These are phyloP conservation scores for Thamnidium elegans DNA, from an alignment of 192 early-diverging fungal species.

Conservation along the genomic window DNA sequence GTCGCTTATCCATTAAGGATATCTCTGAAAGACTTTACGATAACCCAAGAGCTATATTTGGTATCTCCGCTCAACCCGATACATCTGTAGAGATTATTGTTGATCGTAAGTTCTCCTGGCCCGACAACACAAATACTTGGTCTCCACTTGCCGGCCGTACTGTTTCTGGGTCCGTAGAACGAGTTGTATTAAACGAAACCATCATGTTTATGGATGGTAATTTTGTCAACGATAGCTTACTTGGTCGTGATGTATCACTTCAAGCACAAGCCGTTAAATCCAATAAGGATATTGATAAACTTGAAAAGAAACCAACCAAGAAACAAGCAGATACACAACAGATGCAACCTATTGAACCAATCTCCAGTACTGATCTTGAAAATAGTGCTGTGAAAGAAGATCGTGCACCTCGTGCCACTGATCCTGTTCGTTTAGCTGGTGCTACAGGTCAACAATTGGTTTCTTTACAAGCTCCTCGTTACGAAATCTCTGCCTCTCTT, in stretches of 20 bases:
- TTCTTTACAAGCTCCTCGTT: constrained; percentile 9
- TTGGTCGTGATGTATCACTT: constrained; percentile 49
- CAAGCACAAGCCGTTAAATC: constrained; percentile 35
- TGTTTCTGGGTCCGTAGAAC: constrained; percentile 73
- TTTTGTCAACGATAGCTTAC: constrained; percentile 37
- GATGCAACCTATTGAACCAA: not conserved
- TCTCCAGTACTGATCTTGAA: not conserved
- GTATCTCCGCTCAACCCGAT: constrained; percentile 86
- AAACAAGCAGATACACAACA: not conserved
- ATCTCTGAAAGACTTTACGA: constrained; percentile 71
- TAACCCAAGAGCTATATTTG: constrained; percentile 90
- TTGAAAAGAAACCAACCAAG: not conserved
- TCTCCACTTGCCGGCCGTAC: constrained; percentile 61
- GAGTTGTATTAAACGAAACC: constrained; percentile 84
- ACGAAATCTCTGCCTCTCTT: constrained; percentile 34
- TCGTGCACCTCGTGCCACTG: not conserved
- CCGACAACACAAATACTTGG: constrained; percentile 44
- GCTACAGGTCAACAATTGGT: constrained; percentile 21
- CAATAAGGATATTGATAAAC: not conserved
- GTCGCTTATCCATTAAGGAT: constrained; percentile 75
- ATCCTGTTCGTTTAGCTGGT: constrained; percentile 22
- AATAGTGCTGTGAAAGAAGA: constrained; percentile 22
- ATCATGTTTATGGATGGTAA: constrained; percentile 86
- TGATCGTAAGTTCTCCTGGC: constrained; percentile 62
- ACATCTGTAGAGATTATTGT: constrained; percentile 94